A percentile compares a stretch with the other conserved stretches of the same genome.
phyloP scores from a whole-genome alignment of 306 rosid species.

The Potentilla sterilis region DNA sequence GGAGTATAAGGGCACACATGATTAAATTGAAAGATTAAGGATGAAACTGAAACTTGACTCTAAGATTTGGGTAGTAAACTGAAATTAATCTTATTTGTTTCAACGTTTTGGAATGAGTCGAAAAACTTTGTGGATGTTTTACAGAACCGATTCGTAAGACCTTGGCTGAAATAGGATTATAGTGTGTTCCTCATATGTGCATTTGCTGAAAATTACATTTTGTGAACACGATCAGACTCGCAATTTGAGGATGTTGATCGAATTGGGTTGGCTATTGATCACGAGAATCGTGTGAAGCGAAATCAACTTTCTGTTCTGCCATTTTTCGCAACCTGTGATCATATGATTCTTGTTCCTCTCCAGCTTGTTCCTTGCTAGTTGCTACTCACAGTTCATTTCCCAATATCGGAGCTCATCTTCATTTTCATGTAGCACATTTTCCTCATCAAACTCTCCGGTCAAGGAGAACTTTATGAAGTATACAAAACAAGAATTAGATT shows the following conservation, averaged over 20 bases:
- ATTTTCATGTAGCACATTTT: not conserved
- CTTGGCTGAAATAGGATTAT: not conserved
- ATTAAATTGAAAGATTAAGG: too few species aligned
- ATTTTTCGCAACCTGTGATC: not conserved
- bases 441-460: not conserved
- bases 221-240: not conserved
- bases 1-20: too few species aligned
- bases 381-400: not conserved
- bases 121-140: not conserved
- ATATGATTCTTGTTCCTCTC: not conserved
- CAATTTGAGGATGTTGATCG: not conserved
- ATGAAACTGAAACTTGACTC: too few species aligned
- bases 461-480: not conserved
- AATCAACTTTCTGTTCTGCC: not conserved
- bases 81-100: too few species aligned
- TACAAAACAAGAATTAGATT: not conserved
- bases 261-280: not conserved
- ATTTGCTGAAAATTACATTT: not conserved
- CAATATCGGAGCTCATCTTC: not conserved
- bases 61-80: too few species aligned
- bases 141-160: not conserved
- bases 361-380: not conserved
- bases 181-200: not conserved
- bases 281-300: not conserved
- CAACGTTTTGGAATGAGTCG: not conserved